phyloP scores from a whole-genome alignment of 306 rosid species.

The Vachellia collinsii region DNA sequence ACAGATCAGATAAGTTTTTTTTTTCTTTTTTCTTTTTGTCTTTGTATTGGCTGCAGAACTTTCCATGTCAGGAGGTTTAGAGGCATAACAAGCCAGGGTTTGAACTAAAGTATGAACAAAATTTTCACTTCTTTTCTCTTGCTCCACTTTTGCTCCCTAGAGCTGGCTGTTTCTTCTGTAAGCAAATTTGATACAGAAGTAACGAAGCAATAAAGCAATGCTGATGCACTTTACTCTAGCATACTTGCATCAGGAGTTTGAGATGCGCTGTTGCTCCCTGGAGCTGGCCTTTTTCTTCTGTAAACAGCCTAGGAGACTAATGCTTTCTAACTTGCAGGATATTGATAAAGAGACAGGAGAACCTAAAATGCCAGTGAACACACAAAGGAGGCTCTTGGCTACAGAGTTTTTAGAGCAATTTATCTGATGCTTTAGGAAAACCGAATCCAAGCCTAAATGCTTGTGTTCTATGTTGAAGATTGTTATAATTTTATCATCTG shows the following conservation, averaged over 20 bases:
- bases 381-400: conserved; percentile 94
- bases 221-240: too few species aligned
- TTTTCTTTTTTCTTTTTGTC: too few species aligned
- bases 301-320: neutral
- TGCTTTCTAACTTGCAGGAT: conserved; percentile 61
- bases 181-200: too few species aligned
- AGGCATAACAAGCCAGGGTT: conserved; percentile 98
- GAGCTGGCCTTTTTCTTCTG: neutral
- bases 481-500: neutral
- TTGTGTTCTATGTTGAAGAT: conserved; percentile 26
- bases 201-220: too few species aligned
- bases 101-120: conserved; percentile 74
- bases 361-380: conserved; percentile 92
- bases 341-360: conserved; percentile 93
- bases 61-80: conserved; percentile 98
- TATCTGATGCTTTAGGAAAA: conserved; percentile 50
- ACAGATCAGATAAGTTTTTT: conserved; percentile 1
- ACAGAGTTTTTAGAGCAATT: conserved; percentile 95
- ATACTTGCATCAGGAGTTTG: too few species aligned
- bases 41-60: conserved; percentile 57
- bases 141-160: neutral
- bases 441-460: conserved; percentile 29
- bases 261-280: neutral
- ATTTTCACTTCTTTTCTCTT: neutral
- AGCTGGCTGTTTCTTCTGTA: neutral